Percentiles rank a stretch among this genome's conserved stretches.
phyloP scores from a whole-genome alignment of 1,284 basidiomycete species.

The Cryptococcus amylolentus region DNA sequence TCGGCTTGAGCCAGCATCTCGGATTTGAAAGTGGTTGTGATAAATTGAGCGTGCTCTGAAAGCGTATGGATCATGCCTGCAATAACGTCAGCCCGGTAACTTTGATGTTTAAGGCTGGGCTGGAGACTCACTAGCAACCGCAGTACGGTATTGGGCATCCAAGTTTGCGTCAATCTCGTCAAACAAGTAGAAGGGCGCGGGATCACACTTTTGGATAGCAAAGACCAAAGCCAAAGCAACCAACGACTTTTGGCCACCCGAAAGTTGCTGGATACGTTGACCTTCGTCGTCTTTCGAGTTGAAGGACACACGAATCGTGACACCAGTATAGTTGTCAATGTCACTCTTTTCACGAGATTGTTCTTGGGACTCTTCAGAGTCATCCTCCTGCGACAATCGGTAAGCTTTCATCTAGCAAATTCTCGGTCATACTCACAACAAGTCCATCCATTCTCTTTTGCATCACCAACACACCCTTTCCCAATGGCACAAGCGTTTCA shows the following conservation, averaged over 20 bases:
- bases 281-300: slow-evolving; percentile 97
- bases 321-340: slow-evolving; percentile 93
- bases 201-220: slow-evolving; percentile 98
- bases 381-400: slow-evolving; percentile 38
- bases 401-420: slow-evolving; percentile 3
- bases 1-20: slow-evolving; percentile 95
- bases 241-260: slow-evolving; percentile 95
- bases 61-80: slow-evolving; percentile 91
- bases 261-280: slow-evolving; percentile 90
- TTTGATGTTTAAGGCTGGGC: neutral
- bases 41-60: slow-evolving; percentile 85
- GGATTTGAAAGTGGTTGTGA: slow-evolving; percentile 96
- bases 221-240: slow-evolving; percentile 94
- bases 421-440: slow-evolving; percentile 51
- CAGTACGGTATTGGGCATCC: slow-evolving; percentile 95
- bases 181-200: slow-evolving; percentile 99
- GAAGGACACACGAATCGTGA: slow-evolving; percentile 96
- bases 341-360: slow-evolving; percentile 56
- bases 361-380: slow-evolving; percentile 33
- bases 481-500: slow-evolving; percentile 92
- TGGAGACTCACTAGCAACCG: slow-evolving; percentile 73
- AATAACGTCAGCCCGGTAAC: neutral
- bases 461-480: slow-evolving; percentile 85
- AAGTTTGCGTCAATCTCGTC: slow-evolving; percentile 99
- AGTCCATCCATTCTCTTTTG: slow-evolving; percentile 76